Evolutionary conservation across 257 asterid species (phyloP).

Genomic region (Solanum bukasovii): DNA sequence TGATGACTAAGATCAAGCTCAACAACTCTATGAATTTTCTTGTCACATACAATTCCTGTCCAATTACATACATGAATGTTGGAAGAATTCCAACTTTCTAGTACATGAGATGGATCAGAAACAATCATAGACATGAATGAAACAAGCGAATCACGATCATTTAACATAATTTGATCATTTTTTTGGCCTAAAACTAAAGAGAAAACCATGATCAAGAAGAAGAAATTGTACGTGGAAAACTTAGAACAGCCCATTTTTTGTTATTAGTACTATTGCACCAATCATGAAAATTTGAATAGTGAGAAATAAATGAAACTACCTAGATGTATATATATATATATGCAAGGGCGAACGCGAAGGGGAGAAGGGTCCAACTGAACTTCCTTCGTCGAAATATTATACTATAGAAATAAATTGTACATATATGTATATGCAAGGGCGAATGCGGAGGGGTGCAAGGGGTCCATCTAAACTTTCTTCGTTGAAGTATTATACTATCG

Average conservation of each 20-base stretch:
- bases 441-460: background rate
- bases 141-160: conserved; percentile 48
- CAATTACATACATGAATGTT: conserved; percentile 41
- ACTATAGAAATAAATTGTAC: background rate
- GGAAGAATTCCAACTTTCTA: conserved; percentile 42
- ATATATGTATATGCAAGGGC: background rate
- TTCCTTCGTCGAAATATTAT: background rate
- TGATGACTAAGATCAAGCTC: conserved; percentile 54
- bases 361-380: background rate
- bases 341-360: background rate
- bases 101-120: conserved; percentile 36
- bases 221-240: conserved; percentile 22
- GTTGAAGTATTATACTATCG: background rate
- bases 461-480: background rate
- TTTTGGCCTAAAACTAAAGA: conserved; percentile 18
- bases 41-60: conserved; percentile 52
- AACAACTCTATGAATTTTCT: conserved; percentile 19
- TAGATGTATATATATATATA: background rate
- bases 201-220: conserved; percentile 23
- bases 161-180: conserved; percentile 5
- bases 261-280: background rate
- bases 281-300: background rate
- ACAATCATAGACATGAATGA: conserved; percentile 47
- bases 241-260: conserved; percentile 36
- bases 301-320: background rate